Conservation (phyloP, 768 basidiomycete species). For the Atractiella rhizophila region DNA sequence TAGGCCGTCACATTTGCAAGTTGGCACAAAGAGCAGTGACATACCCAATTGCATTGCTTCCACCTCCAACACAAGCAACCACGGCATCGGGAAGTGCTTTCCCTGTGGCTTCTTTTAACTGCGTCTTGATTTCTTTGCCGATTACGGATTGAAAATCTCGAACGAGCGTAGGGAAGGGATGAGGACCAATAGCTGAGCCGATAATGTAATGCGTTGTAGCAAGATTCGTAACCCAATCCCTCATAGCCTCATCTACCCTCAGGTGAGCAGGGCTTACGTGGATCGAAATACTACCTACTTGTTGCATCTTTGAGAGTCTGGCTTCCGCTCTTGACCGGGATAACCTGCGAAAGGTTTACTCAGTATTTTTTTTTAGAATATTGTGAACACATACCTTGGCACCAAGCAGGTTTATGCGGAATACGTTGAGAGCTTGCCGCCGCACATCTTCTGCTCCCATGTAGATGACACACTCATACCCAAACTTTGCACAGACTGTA, state of each 20-base stretch:
- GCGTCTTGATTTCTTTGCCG: slow-evolving; percentile 74
- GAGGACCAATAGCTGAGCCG: slow-evolving; percentile 88
- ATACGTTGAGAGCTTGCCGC: slow-evolving; percentile 86
- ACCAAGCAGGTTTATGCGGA: slow-evolving; percentile 92
- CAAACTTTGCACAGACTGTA: slow-evolving; percentile 90
- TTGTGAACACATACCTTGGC: slow-evolving; percentile 34
- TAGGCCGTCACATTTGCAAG: neutral
- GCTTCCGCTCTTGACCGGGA: slow-evolving; percentile 80
- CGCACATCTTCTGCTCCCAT: slow-evolving; percentile 97
- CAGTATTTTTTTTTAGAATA: neutral
- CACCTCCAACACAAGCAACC: slow-evolving; percentile 92
- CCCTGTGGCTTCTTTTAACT: slow-evolving; percentile 41
- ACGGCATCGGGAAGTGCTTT: slow-evolving; percentile 86
- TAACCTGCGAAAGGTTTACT: slow-evolving; percentile 31
- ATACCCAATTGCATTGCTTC: slow-evolving; percentile 68
- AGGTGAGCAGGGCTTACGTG: neutral
- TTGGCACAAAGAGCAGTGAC: neutral
- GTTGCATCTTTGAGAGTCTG: slow-evolving; percentile 93
- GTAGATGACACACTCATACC: slow-evolving; percentile 79
- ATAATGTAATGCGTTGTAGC: slow-evolving; percentile 86
- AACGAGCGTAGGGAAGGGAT: slow-evolving; percentile 96
- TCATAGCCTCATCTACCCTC: slow-evolving; percentile 66
- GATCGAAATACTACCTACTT: slow-evolving; percentile 20
- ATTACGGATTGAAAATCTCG: slow-evolving; percentile 95
- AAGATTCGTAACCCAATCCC: slow-evolving; percentile 95